These are phyloP conservation scores for Fusarium duplospermum DNA, from an alignment of 2,329 filamentous ascomycete species.

Conservation along the genomic window DNA sequence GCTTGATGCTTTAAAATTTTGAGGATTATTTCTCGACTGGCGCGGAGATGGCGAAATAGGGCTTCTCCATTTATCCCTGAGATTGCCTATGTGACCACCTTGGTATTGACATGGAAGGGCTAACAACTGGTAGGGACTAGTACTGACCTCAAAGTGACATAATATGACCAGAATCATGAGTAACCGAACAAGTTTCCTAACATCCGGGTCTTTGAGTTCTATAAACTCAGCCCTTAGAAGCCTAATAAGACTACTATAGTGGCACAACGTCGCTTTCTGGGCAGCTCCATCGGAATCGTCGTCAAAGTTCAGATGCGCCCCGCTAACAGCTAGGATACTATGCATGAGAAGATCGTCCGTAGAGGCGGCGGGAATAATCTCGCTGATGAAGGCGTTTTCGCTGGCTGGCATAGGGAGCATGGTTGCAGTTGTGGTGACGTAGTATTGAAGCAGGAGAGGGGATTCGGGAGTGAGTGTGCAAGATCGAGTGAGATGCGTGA, in stretches of 20 bases:
- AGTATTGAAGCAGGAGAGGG: not conserved
- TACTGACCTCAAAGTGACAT: not conserved
- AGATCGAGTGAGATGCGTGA: not conserved
- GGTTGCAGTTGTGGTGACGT: not conserved
- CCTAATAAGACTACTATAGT: not conserved
- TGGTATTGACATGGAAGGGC: not conserved
- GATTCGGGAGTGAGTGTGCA: not conserved
- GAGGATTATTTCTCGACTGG: not conserved
- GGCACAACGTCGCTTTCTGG: not conserved
- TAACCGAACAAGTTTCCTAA: not conserved
- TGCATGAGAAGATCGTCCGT: not conserved
- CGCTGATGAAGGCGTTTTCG: not conserved
- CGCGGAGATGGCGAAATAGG: not conserved
- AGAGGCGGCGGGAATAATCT: not conserved
- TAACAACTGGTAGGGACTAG: not conserved
- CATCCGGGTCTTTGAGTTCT: not conserved
- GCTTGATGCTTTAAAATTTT: not conserved
- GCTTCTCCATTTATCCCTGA: not conserved
- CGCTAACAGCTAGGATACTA: not conserved
- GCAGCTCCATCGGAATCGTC: not conserved
- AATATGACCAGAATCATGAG: not conserved
- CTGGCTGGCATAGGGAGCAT: not conserved
- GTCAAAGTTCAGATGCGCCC: not conserved
- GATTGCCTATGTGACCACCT: not conserved
- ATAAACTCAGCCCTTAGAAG: not conserved